Percentiles rank a stretch among this genome's conserved stretches.
Conservation (phyloP, 2,329 filamentous ascomycete genomes). For the Claviceps humidiphila region DNA sequence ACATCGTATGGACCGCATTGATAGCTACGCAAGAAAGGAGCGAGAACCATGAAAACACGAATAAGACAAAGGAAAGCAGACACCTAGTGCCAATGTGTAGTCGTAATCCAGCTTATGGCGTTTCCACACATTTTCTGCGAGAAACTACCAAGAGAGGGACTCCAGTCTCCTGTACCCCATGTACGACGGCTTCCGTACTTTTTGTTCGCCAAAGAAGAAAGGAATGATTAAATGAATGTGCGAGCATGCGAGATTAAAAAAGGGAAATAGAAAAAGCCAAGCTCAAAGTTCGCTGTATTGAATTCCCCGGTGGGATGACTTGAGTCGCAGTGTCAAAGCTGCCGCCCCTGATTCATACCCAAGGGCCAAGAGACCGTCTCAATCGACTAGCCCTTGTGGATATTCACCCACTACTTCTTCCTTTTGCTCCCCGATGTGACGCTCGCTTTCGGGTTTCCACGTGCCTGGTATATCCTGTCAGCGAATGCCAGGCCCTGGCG, state of each 20-base stretch:
- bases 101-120: not conserved
- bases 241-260: not conserved
- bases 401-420: constrained; percentile 5
- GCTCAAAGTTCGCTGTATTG: not conserved
- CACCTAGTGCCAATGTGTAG: not conserved
- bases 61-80: not conserved
- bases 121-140: not conserved
- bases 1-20: not conserved
- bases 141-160: not conserved
- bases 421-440: constrained; percentile 48
- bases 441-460: constrained; percentile 61
- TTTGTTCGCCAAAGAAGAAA: not conserved
- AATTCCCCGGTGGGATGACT: not conserved
- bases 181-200: not conserved
- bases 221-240: not conserved
- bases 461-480: constrained; percentile 36
- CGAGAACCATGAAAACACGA: too few relatives aligned
- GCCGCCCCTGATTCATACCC: not conserved
- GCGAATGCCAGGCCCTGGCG: constrained; percentile 9
- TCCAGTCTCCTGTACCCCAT: too few relatives aligned
- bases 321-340: not conserved
- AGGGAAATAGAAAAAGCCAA: not conserved
- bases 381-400: not conserved
- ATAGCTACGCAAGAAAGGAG: not conserved
- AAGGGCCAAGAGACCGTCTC: not conserved